Evolutionary conservation across 352 stramenopile species (phyloP).

Genomic region (Pythium catenulatum): DNA sequence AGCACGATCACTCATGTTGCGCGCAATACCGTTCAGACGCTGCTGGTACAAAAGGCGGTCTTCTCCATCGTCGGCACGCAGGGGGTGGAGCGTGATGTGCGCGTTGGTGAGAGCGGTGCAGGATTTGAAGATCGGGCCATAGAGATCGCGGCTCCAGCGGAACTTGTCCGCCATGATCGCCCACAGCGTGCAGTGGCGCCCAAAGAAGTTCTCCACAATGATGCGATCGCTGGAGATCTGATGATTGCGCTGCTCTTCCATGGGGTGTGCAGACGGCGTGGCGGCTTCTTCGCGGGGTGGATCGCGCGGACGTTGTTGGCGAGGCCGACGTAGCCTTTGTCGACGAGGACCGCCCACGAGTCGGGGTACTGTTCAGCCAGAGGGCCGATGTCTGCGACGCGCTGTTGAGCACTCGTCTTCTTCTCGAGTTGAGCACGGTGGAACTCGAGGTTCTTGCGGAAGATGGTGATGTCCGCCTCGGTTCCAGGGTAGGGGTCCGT

Average conservation of each 20-base stretch:
- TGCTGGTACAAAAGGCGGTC: too few species aligned
- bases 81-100: neutral
- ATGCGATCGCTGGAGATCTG: slow-evolving; percentile 33
- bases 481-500: neutral
- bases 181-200: slow-evolving; percentile 5
- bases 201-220: slow-evolving; percentile 48
- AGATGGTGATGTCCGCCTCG: neutral
- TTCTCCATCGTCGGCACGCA: slow-evolving; percentile 1
- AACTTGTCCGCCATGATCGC: neutral
- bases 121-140: slow-evolving; percentile 12
- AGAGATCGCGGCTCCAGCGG: neutral
- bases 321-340: slow-evolving; percentile 42
- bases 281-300: slow-evolving; percentile 8
- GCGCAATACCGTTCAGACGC: too few species aligned
- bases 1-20: too few species aligned
- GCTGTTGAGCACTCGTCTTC: neutral
- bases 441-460: slow-evolving; percentile 20
- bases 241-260: neutral
- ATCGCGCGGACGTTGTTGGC: neutral
- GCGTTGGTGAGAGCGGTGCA: slow-evolving; percentile 23
- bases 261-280: neutral
- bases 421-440: neutral
- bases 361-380: neutral
- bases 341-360: slow-evolving; percentile 13
- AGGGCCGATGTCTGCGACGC: neutral